Evolutionary conservation across 345 rosid species (phyloP), one percentile per base, ranked within the genome.

Genomic region (Brassica rapa): DNA sequence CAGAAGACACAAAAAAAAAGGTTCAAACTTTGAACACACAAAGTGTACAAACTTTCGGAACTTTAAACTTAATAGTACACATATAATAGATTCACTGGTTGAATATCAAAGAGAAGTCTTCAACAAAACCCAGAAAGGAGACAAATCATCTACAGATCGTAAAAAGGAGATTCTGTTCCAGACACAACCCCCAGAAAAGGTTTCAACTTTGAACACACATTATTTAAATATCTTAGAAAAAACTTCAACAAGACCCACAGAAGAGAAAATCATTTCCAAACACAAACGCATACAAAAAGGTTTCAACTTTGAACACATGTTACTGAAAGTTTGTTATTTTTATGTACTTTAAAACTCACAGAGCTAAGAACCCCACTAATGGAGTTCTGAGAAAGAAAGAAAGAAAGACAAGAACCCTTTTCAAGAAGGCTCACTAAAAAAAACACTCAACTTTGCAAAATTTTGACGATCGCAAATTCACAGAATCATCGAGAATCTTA

Each of bases 391-490:
- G 23, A 46, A 43, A 68, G 49, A 41, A 8, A 39, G 11, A 39
- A 29, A 15, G 4, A 56, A 57, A 59, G 30, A 11, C 62, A 70
- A 69, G 8, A 10, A 9, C 5, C 60, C 7, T 4, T 65, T 33
- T 62, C 12, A 8, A 10, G 21, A 59, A 33, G 1, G 37, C 82
- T 39, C 39, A 62, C 49, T 12, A 43, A 43, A 12, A 73, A 35
- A 68, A 67, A 46, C 39, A 49, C 67, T 70, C 24, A 46, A 21
- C 43, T 43, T 61, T 23, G 32, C 6, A 21, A 39, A 59, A 72
- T 73, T 74, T 62, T 30, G 39, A 78, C 55, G 33, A 67, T 79
- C 55, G 27, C 24, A 10, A 60, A 29, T 19, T 43, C 53, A 43
- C 53, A 43, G 15, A 43, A 43, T 43, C 53, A 11, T 43, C 23